Conservation (phyloP, 192 early-diverging fungal genomes). For the Coemansia sp. region DNA sequence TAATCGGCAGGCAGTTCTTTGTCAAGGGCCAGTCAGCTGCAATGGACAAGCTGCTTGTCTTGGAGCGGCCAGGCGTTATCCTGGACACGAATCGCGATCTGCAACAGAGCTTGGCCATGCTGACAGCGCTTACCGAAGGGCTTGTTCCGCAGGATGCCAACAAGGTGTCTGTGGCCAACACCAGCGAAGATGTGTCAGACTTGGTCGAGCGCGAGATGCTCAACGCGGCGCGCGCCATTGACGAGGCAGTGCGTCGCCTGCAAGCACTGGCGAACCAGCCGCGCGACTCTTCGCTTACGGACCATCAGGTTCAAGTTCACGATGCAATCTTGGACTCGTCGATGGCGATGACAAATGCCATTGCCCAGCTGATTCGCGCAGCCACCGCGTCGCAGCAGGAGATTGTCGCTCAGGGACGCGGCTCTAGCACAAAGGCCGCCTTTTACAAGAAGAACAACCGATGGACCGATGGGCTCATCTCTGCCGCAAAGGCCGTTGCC, state of each 20-base stretch:
- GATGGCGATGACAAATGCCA: constrained; percentile 91
- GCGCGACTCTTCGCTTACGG: constrained; percentile 63
- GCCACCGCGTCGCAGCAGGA: constrained; percentile 96
- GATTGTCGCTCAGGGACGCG: constrained; percentile 91
- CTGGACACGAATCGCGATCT: constrained; percentile 72
- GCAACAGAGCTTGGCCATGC: constrained; percentile 67
- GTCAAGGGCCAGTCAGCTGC: constrained; percentile 78
- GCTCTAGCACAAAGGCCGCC: constrained; percentile 70
- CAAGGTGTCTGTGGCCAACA: constrained; percentile 40
- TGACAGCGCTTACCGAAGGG: constrained; percentile 75
- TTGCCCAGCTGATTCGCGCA: constrained; percentile 88
- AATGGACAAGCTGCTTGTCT: constrained; percentile 59
- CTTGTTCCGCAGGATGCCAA: constrained; percentile 61
- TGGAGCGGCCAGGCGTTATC: constrained; percentile 70
- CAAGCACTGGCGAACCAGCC: constrained; percentile 77
- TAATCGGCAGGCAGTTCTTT: constrained; percentile 75
- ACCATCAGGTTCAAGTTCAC: constrained; percentile 85
- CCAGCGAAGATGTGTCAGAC: constrained; percentile 79
- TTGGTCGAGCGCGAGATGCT: constrained; percentile 93
- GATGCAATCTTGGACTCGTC: constrained; percentile 85
- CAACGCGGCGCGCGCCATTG: constrained; percentile 86
- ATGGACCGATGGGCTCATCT: constrained; percentile 98
- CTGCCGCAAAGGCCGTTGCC: constrained; percentile 92
- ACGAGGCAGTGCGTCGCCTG: constrained; percentile 81
- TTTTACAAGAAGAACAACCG: constrained; percentile 99